Base-by-base conservation (phyloP, 208 protist genomes). In the Trypanosoma vivax region DNA sequence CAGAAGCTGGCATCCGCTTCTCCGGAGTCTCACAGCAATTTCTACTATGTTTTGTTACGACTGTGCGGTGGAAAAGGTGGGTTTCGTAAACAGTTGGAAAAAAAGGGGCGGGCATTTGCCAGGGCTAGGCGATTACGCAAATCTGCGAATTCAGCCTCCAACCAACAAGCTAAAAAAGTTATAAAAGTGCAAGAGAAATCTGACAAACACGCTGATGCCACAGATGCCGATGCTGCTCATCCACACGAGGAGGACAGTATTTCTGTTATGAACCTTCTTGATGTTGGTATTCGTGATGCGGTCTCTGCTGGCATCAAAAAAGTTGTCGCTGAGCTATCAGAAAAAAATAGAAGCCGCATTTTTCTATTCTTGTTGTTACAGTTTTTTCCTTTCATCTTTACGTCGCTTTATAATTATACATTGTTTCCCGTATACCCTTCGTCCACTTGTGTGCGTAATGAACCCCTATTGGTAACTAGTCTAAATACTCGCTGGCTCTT, bases 41-140 rank as follows among this genome's bases (percentile, higher is more conserved):
- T 45, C 5, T 66, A 54, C 28, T 60, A 50, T 33, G 51, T 48
- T 10, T 50, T 66, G 28, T 34, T 66, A 6, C 29, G 60, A 39
- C 9, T 66, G 19, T 46, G 51, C 35, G 84, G 76, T 40, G 80
- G 80, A 2, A 92, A 92, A 54, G 84, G 84, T 25, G 84, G 84
- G 23, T 92, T 92, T 60, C 60, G 73, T 0, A 92, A 92, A 50
- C 79, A 88, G 53, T 60, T 92, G 0, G 84, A 89, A 42, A 92
- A 92, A 33, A 92, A 92, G 30, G 84, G 72, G 2, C 73, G 84
- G 14, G 78, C 79, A 30, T 92, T 82, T 59, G 72, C 75, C 11
- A 63, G 84, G 13, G 72, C 74, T 3, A 85, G 85, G 58, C 54
- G 66, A 73, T 57, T 79, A 35, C 29, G 39, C 23, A 29, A 68